Conservation (phyloP, 257 asterid species). For the Solanum lignicaule region DNA sequence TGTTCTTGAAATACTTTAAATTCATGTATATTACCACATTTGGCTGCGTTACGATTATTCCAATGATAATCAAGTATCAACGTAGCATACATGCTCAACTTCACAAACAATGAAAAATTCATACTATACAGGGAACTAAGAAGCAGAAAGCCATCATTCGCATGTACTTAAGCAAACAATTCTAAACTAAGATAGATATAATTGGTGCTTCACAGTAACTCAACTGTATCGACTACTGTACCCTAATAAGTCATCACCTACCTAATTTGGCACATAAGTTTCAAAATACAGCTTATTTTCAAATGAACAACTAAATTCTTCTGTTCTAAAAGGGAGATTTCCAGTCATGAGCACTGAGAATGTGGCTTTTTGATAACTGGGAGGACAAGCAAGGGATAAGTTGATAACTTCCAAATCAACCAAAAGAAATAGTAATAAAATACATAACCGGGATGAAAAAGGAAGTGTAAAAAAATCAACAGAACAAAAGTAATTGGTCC, state of each 20-base stretch:
- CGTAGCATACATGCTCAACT: background rate
- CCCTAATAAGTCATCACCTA: background rate
- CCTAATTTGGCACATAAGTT: background rate
- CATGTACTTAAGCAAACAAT: background rate
- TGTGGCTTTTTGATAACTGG: background rate
- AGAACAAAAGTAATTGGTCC: background rate
- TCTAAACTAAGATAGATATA: background rate
- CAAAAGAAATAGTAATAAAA: background rate
- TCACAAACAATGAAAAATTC: background rate
- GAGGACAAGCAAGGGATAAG: background rate
- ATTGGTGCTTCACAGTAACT: background rate
- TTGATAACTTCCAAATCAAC: background rate
- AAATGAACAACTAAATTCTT: background rate
- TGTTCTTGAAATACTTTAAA: background rate
- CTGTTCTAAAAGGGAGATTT: background rate
- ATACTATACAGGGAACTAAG: background rate
- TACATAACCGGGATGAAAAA: background rate
- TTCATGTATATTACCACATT: background rate
- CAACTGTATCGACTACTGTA: background rate
- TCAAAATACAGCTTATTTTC: background rate
- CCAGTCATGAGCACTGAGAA: background rate
- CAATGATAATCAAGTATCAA: background rate
- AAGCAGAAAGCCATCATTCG: background rate
- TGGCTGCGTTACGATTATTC: background rate
- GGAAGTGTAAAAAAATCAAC: background rate